Conservation (phyloP, 768 basidiomycete genomes). For the Trametes cinnabarina region DNA sequence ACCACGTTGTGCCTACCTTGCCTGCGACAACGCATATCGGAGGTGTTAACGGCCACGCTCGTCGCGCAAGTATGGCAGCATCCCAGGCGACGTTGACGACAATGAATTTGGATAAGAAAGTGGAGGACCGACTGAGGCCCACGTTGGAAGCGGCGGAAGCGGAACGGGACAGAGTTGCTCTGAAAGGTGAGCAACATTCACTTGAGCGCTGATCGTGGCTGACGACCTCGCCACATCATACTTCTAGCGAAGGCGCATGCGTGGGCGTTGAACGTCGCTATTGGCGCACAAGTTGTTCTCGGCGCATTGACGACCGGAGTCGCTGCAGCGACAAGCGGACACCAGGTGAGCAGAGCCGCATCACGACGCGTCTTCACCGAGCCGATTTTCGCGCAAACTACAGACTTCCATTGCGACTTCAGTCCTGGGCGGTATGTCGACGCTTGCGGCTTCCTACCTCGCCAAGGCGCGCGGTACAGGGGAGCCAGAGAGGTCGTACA, state of each 20-base stretch:
- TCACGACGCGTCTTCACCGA: neutral
- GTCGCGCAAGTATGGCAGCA: neutral
- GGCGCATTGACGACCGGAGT: conserved; percentile 68
- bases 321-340: conserved; percentile 46
- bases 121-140: conserved; percentile 53
- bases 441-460: conserved; percentile 68
- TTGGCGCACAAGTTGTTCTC: conserved; percentile 59
- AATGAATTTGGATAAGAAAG: conserved; percentile 26
- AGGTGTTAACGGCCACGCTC: neutral
- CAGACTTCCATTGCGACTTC: conserved; percentile 41
- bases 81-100: neutral
- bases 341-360: neutral
- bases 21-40: neutral
- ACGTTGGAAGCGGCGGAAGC: conserved; percentile 48
- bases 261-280: conserved; percentile 46
- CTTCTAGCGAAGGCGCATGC: conserved; percentile 32
- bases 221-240: neutral
- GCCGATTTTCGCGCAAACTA: conserved; percentile 8
- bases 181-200: conserved; percentile 37
- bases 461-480: conserved; percentile 67
- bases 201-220: conserved; percentile 21
- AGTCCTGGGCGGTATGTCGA: conserved; percentile 57
- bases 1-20: conserved; percentile 12
- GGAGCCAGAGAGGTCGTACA: conserved; percentile 64
- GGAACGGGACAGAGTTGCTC: conserved; percentile 46